phyloP scores from a whole-genome alignment of 352 stramenopile genomes.

The Globisporangium rhizosaccharum region DNA sequence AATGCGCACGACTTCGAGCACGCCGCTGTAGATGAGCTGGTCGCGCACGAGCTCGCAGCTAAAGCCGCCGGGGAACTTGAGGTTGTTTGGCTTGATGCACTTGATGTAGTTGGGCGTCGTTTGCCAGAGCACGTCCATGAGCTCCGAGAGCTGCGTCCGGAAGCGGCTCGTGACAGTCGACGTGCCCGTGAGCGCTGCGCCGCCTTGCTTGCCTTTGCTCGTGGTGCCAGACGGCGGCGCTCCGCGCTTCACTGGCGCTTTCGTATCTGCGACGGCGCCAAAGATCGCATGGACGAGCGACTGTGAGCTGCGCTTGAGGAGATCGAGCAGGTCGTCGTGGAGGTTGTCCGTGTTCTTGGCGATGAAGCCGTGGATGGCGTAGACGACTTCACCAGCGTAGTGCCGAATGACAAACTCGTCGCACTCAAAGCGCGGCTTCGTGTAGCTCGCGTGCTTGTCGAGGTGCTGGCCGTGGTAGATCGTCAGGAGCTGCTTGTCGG shows the following conservation, averaged over 20 bases:
- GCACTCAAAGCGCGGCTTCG: slow-evolving; percentile 73
- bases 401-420: slow-evolving; percentile 86
- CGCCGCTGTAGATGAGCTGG: slow-evolving; percentile 89
- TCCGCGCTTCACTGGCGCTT: slow-evolving; percentile 11
- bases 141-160: slow-evolving; percentile 65
- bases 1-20: slow-evolving; percentile 91
- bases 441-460: slow-evolving; percentile 65
- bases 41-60: slow-evolving; percentile 86
- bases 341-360: slow-evolving; percentile 88
- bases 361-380: slow-evolving; percentile 82
- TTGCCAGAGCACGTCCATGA: slow-evolving; percentile 79
- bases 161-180: slow-evolving; percentile 71
- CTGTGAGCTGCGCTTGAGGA: slow-evolving; percentile 63
- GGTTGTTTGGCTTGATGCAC: slow-evolving; percentile 94
- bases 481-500: slow-evolving; percentile 75
- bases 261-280: not conserved
- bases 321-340: slow-evolving; percentile 81
- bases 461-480: slow-evolving; percentile 78
- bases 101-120: slow-evolving; percentile 94
- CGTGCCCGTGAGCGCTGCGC: slow-evolving; percentile 48
- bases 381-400: slow-evolving; percentile 78
- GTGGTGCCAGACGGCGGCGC: slow-evolving; percentile 8
- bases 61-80: slow-evolving; percentile 88
- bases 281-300: slow-evolving; percentile 67
- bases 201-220: slow-evolving; percentile 35